Base-by-base conservation (phyloP, 2,329 filamentous ascomycete species). In the Cytospora chrysosperma region DNA sequence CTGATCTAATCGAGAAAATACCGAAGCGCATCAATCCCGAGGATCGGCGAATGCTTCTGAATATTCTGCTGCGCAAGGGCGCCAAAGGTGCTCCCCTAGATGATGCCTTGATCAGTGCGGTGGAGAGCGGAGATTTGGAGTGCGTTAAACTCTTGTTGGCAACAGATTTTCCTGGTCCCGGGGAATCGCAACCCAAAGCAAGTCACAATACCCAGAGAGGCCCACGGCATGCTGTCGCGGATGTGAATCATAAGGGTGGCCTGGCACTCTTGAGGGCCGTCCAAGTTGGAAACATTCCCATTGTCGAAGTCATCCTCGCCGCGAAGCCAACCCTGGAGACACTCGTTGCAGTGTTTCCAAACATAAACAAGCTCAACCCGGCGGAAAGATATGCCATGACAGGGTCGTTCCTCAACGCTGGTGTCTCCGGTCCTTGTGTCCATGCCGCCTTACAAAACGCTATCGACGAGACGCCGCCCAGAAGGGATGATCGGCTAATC, bases 401-500 rank as follows among this genome's bases (percentile, higher is more conserved):
- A 1, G 79, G 84, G 58, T 67, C 77, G 6, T 85, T 87, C 54
- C 71, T 87, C 3, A 72, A 76, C 10, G 77, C 78, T 1, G 81
- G 83, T 1, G 69, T 85, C 7, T 74, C 80, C 0, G 80, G 79
- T 0, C 74, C 78, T 26, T 76, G 75, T 43, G 73, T 86, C 6
- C 78, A 85, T 52, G 74, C 74, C 0, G 82, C 82, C 2, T 70
- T 87, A 2, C 80, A 85, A 63, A 77, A 81, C 27, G 81, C 81
- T n/a, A 80, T 86, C 50, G 76, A 78, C 17, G 80, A 84, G 50
- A 75, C 78, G 15, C 75, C 76, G 1, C 76, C 78, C 0, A 74
- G 76, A 49, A 75, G 82, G 43, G 84, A 87, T 47, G 78, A 81
- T 50, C 75, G 77, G 1, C 72, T 87, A 13, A 82, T 87, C 60